Evolutionary conservation across 2,329 filamentous ascomycete species (phyloP), one percentile per base, ranked within the genome.

Genomic region (Pseudopithomyces chartarum): DNA sequence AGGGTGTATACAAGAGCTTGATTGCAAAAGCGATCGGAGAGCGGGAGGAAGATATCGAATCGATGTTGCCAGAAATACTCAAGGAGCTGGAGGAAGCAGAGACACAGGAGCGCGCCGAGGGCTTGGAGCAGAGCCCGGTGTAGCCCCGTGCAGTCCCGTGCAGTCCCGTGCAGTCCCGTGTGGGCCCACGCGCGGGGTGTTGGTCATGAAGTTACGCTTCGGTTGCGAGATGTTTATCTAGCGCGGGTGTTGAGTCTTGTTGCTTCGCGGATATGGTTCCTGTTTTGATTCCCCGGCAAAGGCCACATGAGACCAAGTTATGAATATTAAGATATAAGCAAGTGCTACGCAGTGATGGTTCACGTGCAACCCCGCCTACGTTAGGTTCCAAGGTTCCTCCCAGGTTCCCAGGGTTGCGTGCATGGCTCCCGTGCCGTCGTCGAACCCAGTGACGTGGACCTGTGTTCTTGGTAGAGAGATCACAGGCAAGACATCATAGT

Each of bases 1-100:
- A 90, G 62, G 87, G 88, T 64, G 86, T 88, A 71, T 94, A 93
- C 73, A 83, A 89, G 59, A 84, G 84, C 54, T 80, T 92, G 29
- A 84, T 92, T 32, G 85, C 85, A 57, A 84, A 84, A 57, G 91
- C 90, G 57, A 79, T 92, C 26, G 87, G 88, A 23, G 82, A 87
- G 15, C 82, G 85, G 63, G 88, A 90, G 55, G 87, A 90, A 62
- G 87, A 85, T 61, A 82, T 92, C 34, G 89, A 92, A 71, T 80
- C 81, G 43, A 87, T 82, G 77, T 61, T 83, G 65, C 79, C 80
- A 1, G 81, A 82, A 54, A 81, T 83, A 43, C 67, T 82, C 48
- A 69, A 69, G 49, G 80, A 82, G 67, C 65, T 83, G 53, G 80
- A 82, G 65, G 80, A 81, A 51, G 72, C 80, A 54, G 78, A 80